Evolutionary conservation across 306 rosid genomes (phyloP), one percentile per base, ranked within the genome.

Genomic region (Luffa aegyptiaca): DNA sequence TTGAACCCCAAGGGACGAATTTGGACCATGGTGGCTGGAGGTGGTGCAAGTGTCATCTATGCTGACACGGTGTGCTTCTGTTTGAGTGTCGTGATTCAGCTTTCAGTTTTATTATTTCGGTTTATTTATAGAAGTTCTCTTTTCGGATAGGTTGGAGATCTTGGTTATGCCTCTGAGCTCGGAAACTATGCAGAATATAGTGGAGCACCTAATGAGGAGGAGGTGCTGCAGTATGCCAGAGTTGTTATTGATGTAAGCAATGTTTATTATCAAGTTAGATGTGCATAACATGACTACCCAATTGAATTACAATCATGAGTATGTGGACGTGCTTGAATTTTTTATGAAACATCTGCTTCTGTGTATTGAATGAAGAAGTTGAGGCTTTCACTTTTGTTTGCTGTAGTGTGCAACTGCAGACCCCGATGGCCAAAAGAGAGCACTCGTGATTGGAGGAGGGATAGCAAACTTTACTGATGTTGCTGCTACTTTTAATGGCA

Each of bases 21-120:
- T 84, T 95, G 97, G 97, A 95, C 99, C 77, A 95, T 93, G 97
- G 97, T 95, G 39, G 99, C 99, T 49, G 97, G 97, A 44, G 99
- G 97, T 87, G 99, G 99, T 83, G 96, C 99, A 41, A 95, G 98
- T 86, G 99, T 95, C 84, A 95, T 95, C 84, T 93, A 95, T 6
- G 97, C 97, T 16, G 97, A 95, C 83, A 93, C 99, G 80, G 97
- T 95, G 80, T 3, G 85, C 48, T 81, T 53, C 59, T 81, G 57
- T 42, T 71, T 13, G 72, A 72, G 16, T 74, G 31, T 35, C 21
- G 46, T 35, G 41, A 31, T 73, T 73, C 77, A 31, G 11, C 79
- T 18, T 75, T 75, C 18, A 33, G 3, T n/a, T 75, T 5, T 11
- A 18, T 52, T 37, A 35, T 20, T 78, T 61, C 61, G 72, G 18